Percentiles rank a stretch among this genome's conserved stretches.
Conservation (phyloP, 2,329 filamentous ascomycete genomes). For the Periconia sp. region DNA sequence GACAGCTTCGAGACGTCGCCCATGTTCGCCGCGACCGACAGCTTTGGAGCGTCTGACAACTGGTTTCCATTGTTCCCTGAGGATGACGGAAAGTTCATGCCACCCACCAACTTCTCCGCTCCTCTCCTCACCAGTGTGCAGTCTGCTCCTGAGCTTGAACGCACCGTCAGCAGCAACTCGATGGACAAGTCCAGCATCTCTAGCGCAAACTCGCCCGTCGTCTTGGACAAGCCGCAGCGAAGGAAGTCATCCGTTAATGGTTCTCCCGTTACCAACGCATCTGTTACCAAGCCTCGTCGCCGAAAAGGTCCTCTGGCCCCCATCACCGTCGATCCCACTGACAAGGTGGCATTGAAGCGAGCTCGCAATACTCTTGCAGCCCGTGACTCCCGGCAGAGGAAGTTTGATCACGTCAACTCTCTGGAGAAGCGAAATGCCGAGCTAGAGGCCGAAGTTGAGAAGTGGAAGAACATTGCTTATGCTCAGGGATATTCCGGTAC, state of each 20-base stretch:
- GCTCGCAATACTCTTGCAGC: slow-evolving; percentile 91
- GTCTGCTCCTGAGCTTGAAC: slow-evolving; percentile 41
- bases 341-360: slow-evolving; percentile 84
- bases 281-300: slow-evolving; percentile 69
- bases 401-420: slow-evolving; percentile 73
- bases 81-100: slow-evolving; percentile 31
- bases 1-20: slow-evolving; percentile 79
- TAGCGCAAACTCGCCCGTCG: slow-evolving; percentile 38
- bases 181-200: slow-evolving; percentile 39
- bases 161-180: slow-evolving; percentile 42
- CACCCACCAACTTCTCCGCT: slow-evolving; percentile 12
- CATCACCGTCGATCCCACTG: slow-evolving; percentile 73
- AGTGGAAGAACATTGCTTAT: slow-evolving; percentile 45
- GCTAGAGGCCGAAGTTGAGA: slow-evolving; percentile 57
- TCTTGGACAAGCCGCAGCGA: slow-evolving; percentile 40
- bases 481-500: slow-evolving; percentile 40
- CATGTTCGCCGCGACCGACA: slow-evolving; percentile 61
- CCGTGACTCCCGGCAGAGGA: slow-evolving; percentile 87
- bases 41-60: slow-evolving; percentile 58
- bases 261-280: slow-evolving; percentile 66
- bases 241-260: slow-evolving; percentile 46
- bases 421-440: slow-evolving; percentile 74
- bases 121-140: slow-evolving; percentile 11
- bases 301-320: slow-evolving; percentile 79
- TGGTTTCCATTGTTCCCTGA: slow-evolving; percentile 75